These are phyloP conservation scores for Yamadazyma spencermartinsiae DNA, from an alignment of 1,139 yeast genomes.

Conservation along the genomic window DNA sequence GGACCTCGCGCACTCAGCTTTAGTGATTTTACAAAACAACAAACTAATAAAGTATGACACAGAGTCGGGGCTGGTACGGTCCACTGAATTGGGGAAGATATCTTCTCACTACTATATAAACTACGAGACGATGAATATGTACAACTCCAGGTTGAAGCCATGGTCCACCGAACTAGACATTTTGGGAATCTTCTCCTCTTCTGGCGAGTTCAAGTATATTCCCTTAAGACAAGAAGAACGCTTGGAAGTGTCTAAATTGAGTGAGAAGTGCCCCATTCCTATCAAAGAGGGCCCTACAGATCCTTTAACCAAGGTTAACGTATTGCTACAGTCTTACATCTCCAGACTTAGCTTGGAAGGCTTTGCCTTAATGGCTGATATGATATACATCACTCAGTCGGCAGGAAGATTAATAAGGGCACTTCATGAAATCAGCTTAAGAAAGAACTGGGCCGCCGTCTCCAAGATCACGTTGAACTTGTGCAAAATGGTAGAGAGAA, in stretches of 20 bases:
- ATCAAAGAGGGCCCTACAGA: constrained; percentile 71
- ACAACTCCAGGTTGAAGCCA: constrained; percentile 61
- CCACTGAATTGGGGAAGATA: constrained; percentile 82
- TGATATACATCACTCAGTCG: constrained; percentile 90
- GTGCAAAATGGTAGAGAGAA: constrained; percentile 76
- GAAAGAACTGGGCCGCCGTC: constrained; percentile 71
- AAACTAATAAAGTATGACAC: constrained; percentile 62
- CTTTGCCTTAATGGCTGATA: constrained; percentile 88
- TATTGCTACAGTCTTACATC: constrained; percentile 80
- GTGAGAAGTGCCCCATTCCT: constrained; percentile 84
- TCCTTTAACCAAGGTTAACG: constrained; percentile 76
- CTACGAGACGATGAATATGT: constrained; percentile 66
- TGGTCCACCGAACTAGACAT: constrained; percentile 72
- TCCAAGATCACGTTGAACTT: constrained; percentile 60
- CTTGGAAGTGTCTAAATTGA: constrained; percentile 66
- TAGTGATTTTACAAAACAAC: constrained; percentile 53
- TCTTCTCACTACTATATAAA: constrained; percentile 87
- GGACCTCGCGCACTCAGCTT: constrained; percentile 77
- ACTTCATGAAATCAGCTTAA: constrained; percentile 71
- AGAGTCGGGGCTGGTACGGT: constrained; percentile 37
- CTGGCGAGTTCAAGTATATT: constrained; percentile 83
- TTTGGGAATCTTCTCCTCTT: constrained; percentile 70
- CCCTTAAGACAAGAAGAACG: constrained; percentile 88
- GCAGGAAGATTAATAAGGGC: constrained; percentile 91
- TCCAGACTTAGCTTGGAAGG: constrained; percentile 78